Base-by-base conservation (phyloP, 805 yeast species). In the Kodamaea nitidulidarum region DNA sequence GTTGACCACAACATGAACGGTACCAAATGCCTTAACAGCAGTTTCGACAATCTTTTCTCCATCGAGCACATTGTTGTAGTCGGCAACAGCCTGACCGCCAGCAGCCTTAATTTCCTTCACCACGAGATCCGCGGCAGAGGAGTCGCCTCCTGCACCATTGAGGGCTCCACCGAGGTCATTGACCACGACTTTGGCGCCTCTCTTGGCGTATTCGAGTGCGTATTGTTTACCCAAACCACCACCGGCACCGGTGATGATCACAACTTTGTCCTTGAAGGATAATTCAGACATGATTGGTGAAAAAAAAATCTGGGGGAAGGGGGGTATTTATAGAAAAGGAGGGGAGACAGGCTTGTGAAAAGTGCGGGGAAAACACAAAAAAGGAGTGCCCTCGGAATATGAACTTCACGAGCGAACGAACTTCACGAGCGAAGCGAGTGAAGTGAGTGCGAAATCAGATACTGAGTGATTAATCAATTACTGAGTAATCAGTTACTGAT, bases 121-220 rank as follows among this genome's bases (percentile, higher is more conserved):
- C 22, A 90, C 98, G 15, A 88, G 95, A 5, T 80, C 65, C 55
- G 90, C 96, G 7, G 98, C 98, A 12, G 91, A 93, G 47, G 76
- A 73, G 10, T 74, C 65, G 36, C 78, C 76, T 32, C 76, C 80
- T 17, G 86, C 88, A 36, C 96, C 96, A 17, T 73, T 67, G 38
- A 86, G 67, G 16, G 90, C 71, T 21, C 95, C 95, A 41, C 97
- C 96, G 45, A 91, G 73, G 63, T 91, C 98, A 59, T 91, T 91
- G 22, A 91, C 96, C 17, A 91, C 96, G 26, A 91, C 96, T 52
- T 83, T 82, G 44, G 97, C 98, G 25, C 98, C 98, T 50, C 95
- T 75, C 43, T 79, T 70, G 31, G 95, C 98, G 63, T 75, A 91
- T 51, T 84, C 88, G 22, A 88, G 66, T 4, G 96, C 95, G 63